Conservation (phyloP, 2,329 filamentous ascomycete genomes). For the Monilinia laxa region DNA sequence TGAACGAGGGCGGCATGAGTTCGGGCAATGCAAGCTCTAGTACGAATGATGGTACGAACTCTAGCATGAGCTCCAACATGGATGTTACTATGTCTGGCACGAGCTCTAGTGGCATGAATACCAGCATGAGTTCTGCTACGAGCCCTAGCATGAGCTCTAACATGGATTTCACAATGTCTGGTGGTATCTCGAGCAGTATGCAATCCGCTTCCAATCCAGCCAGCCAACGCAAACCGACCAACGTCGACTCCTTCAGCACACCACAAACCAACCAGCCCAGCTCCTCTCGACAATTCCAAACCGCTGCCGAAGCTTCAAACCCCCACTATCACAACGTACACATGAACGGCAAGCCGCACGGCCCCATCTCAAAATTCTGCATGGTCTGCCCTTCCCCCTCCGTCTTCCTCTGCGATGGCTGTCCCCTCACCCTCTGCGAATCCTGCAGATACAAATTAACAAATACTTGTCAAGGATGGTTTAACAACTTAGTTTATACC, state of each 20-base stretch:
- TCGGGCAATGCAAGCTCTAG: not conserved
- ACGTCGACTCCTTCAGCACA: not conserved
- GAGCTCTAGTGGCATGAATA: not conserved
- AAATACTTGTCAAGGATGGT: not conserved
- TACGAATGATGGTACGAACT: not conserved
- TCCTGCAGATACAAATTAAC: not conserved
- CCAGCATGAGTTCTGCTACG: not conserved
- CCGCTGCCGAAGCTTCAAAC: not conserved
- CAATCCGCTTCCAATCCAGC: no score
- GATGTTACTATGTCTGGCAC: not conserved
- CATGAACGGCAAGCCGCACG: not conserved
- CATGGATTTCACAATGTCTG: not conserved
- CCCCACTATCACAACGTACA: not conserved
- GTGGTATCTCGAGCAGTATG: no score
- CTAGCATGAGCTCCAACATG: not conserved
- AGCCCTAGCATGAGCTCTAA: not conserved
- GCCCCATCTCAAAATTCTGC: conserved; percentile 9
- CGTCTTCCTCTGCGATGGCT: conserved; percentile 4
- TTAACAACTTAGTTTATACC: conserved; percentile 5
- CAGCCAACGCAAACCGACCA: no score
- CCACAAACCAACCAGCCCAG: no score
- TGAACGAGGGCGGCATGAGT: not conserved
- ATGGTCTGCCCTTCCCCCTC: not conserved
- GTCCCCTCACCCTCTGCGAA: conserved; percentile 11
- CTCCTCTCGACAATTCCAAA: no score